phyloP scores from a whole-genome alignment of 306 rosid species.

The Cajanus cajan region DNA sequence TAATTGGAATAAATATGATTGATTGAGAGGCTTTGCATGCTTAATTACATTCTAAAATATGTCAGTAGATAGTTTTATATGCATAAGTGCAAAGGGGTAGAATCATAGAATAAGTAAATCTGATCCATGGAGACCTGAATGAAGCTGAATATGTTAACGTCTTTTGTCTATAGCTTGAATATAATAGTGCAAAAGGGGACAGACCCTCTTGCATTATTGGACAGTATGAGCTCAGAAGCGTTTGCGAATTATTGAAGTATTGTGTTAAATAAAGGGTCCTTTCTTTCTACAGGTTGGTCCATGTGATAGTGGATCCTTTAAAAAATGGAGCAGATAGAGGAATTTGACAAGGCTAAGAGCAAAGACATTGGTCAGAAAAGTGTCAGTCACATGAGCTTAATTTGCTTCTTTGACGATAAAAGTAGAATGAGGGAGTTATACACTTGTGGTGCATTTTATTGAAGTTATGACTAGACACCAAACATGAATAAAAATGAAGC shows the following conservation, averaged over 20 bases:
- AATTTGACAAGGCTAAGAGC: slow-evolving; percentile 27
- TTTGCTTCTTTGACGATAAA: slow-evolving; percentile 30
- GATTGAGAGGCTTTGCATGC: slow-evolving; percentile 30
- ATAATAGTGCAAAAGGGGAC: slow-evolving; percentile 32
- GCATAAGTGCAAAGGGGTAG: neutral
- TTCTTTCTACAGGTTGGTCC: slow-evolving; percentile 60
- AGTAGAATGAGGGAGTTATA: neutral
- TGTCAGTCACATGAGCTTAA: slow-evolving; percentile 47
- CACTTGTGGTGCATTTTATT: neutral
- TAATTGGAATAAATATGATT: slow-evolving; percentile 13
- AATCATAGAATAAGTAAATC: slow-evolving; percentile 14
- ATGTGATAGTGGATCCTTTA: slow-evolving; percentile 49
- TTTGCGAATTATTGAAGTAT: slow-evolving; percentile 40
- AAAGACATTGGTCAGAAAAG: slow-evolving; percentile 47
- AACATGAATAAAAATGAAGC: neutral
- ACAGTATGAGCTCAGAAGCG: slow-evolving; percentile 22
- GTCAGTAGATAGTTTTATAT: slow-evolving; percentile 4
- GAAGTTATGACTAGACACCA: neutral
- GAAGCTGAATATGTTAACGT: slow-evolving; percentile 30
- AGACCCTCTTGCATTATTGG: slow-evolving; percentile 36
- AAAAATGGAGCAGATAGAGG: slow-evolving; percentile 35
- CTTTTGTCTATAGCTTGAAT: slow-evolving; percentile 33
- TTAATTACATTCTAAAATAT: slow-evolving; percentile 22
- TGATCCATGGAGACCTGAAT: slow-evolving; percentile 18
- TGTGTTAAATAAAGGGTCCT: slow-evolving; percentile 19